phyloP scores from a whole-genome alignment of 78 protist genomes.

The Tieghemostelium lacteum region DNA sequence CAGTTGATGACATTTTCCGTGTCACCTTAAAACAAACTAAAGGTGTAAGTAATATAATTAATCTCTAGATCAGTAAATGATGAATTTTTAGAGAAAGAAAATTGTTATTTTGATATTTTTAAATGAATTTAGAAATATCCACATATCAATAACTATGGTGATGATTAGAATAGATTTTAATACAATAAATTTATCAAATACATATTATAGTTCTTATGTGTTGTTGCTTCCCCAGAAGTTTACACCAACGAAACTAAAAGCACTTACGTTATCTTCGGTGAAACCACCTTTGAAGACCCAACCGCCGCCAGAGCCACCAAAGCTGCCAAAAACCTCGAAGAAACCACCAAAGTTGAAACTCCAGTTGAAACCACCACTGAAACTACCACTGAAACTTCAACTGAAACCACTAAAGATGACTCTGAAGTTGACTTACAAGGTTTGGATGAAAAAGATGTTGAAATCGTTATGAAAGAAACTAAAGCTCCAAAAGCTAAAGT shows the following conservation, averaged over 20 bases:
- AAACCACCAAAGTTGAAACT: constrained; percentile 11
- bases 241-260: constrained; percentile 86
- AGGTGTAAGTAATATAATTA: constrained; percentile 21
- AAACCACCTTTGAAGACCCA: constrained; percentile 93
- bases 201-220: constrained; percentile 74
- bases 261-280: constrained; percentile 97
- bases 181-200: background rate
- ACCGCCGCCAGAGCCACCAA: constrained; percentile 29
- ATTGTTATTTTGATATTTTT: background rate
- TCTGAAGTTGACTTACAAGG: constrained; percentile 88
- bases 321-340: constrained; percentile 44
- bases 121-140: background rate
- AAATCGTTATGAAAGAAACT: constrained; percentile 94
- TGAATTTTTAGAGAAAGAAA: background rate
- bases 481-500: constrained; percentile 89
- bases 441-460: constrained; percentile 90
- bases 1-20: constrained; percentile 86
- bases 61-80: background rate
- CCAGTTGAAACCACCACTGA: constrained; percentile 3
- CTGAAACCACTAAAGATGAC: constrained; percentile 75
- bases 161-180: too few relatives aligned
- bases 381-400: constrained; percentile 76
- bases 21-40: constrained; percentile 86
- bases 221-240: constrained; percentile 95
- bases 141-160: background rate